A percentile compares a stretch with the other conserved stretches of the same genome.
phyloP scores from a whole-genome alignment of 306 rosid genomes.

The Argentina anserina region DNA sequence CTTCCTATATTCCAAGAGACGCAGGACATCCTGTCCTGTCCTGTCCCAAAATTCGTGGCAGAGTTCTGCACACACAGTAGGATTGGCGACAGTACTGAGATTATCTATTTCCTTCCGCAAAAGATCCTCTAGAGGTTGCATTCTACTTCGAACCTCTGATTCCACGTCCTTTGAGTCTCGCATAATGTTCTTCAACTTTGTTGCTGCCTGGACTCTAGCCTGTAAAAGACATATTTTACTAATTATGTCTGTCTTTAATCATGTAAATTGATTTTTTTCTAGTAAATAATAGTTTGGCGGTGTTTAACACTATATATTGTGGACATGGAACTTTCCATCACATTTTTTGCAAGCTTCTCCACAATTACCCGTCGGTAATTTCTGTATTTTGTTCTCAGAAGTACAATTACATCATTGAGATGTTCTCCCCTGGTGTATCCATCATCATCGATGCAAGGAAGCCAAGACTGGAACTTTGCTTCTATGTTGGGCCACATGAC shows the following conservation, averaged over 20 bases:
- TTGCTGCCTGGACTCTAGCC: slow-evolving; percentile 27
- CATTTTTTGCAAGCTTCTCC: slow-evolving; percentile 35
- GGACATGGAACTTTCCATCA: slow-evolving; percentile 2
- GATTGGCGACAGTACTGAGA: slow-evolving; percentile 23
- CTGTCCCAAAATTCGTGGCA: slow-evolving; percentile 32
- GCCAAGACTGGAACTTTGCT: slow-evolving; percentile 24
- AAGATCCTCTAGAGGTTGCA: slow-evolving; percentile 29
- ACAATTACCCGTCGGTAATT: slow-evolving; percentile 30
- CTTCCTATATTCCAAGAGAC: slow-evolving; percentile 23
- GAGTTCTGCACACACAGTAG: slow-evolving; percentile 28
- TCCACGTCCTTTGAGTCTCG: slow-evolving; percentile 22
- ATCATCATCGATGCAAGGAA: slow-evolving; percentile 20
- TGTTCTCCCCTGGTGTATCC: slow-evolving; percentile 21
- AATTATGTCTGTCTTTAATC: neutral
- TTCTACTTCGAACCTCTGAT: slow-evolving; percentile 19
- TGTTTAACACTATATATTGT: neutral
- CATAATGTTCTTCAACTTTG: slow-evolving; percentile 37
- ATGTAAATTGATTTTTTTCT: neutral
- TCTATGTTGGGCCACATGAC: slow-evolving; percentile 34
- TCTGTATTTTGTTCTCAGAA: slow-evolving; percentile 31
- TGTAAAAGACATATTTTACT: neutral
- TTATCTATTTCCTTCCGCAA: slow-evolving; percentile 20
- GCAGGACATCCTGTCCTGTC: slow-evolving; percentile 35
- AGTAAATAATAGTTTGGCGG: neutral
- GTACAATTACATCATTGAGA: slow-evolving; percentile 23